A percentile compares a stretch with the other conserved stretches of the same genome.
These are phyloP conservation scores for Diaporthe citri DNA, from an alignment of 2,329 filamentous ascomycete genomes.

Conservation along the genomic window DNA sequence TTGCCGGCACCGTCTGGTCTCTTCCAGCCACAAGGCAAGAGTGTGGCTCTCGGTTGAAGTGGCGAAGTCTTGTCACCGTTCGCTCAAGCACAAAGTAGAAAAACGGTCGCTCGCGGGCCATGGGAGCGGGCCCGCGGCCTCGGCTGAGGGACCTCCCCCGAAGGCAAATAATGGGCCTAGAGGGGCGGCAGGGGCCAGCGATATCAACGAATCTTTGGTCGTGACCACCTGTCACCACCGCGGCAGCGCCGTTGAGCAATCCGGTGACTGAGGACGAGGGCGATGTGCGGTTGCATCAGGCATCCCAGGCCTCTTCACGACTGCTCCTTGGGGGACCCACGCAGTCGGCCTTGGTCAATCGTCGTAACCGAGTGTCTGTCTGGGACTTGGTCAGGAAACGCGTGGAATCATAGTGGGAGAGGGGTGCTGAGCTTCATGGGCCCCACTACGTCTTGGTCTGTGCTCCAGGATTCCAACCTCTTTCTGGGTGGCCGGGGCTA, in stretches of 20 bases:
- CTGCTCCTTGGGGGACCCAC: slow-evolving; percentile 21
- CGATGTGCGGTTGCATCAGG: slow-evolving; percentile 33
- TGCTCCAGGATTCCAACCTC: background rate
- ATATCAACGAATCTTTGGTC: slow-evolving; percentile 16
- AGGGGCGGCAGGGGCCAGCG: slow-evolving; percentile 1
- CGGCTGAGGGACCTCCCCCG: background rate
- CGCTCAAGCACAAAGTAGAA: slow-evolving; percentile 20
- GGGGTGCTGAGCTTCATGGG: background rate
- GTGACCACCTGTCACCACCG: background rate
- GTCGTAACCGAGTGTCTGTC: background rate
- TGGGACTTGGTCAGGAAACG: background rate
- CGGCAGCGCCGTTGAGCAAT: slow-evolving; percentile 2
- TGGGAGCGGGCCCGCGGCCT: slow-evolving; percentile 2
- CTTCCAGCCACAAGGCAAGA: background rate
- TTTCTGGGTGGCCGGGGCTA: background rate
- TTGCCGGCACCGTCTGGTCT: background rate
- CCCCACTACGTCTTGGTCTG: background rate
- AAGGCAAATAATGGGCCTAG: background rate
- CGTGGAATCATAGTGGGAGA: background rate
- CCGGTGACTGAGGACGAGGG: slow-evolving; percentile 3
- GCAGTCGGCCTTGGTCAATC: slow-evolving; percentile 26
- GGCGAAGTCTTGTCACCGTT: background rate
- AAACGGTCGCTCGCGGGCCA: slow-evolving; percentile 12
- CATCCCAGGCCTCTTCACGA: background rate
- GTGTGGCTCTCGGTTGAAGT: background rate